These are phyloP conservation scores for Emericellopsis atlantica DNA, from an alignment of 2,329 filamentous ascomycete species.

Conservation along the genomic window DNA sequence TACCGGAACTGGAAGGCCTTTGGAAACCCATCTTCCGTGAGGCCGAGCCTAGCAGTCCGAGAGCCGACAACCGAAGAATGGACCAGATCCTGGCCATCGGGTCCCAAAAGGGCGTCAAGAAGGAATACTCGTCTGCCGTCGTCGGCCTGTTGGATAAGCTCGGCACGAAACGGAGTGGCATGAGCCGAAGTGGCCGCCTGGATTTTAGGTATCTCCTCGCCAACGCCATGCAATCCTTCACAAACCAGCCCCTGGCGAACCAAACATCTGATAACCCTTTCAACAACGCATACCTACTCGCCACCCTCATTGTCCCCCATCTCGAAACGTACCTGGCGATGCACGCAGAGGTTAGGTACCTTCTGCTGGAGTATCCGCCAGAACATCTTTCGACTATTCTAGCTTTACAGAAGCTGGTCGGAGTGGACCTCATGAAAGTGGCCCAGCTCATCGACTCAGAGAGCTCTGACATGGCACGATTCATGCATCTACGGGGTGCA, in stretches of 20 bases:
- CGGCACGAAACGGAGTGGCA: constrained; percentile 34
- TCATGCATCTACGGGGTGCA: constrained; percentile 24
- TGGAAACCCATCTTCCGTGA: constrained; percentile 40
- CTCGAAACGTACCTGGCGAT: constrained; percentile 45
- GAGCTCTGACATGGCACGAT: constrained; percentile 20
- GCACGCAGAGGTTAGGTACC: constrained; percentile 38
- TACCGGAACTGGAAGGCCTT: constrained; percentile 34
- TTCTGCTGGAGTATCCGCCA: constrained; percentile 46
- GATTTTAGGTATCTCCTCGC: constrained; percentile 49
- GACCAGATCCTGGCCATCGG: constrained; percentile 51
- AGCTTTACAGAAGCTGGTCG: constrained; percentile 44
- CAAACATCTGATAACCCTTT: constrained; percentile 42
- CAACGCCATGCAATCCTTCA: constrained; percentile 47
- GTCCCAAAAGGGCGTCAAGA: constrained; percentile 39
- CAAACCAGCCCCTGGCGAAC: constrained; percentile 33
- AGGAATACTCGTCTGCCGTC: constrained; percentile 33
- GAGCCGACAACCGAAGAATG: constrained; percentile 24
- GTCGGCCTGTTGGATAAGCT: constrained; percentile 40
- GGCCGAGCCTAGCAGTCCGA: constrained; percentile 13
- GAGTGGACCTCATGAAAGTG: constrained; percentile 42
- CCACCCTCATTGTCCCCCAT: constrained; percentile 45
- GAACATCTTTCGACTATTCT: constrained; percentile 43
- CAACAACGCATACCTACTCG: constrained; percentile 38
- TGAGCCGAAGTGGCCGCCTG: constrained; percentile 40
- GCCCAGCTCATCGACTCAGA: constrained; percentile 40